Base-by-base conservation (phyloP, 805 yeast species). In the Tetrapisispora pingtungensis region DNA sequence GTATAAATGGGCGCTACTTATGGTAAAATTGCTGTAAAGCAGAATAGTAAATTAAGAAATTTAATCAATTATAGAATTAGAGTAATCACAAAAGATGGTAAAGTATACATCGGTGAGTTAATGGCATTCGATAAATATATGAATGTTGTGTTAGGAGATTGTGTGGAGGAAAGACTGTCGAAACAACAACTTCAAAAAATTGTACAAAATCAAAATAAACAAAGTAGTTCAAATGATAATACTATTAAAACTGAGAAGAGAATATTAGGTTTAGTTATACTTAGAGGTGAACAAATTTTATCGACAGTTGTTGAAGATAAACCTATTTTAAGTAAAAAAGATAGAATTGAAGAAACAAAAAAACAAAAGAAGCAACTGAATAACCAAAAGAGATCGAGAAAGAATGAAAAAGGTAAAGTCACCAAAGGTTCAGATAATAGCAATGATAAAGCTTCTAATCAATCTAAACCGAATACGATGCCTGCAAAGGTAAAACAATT, bases 91-190 rank as follows among this genome's bases (percentile, higher is more conserved):
- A 62, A 77, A n/a, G 97, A 90, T 64, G 81, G 83, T 5, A 73
- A 94, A 36, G 80, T 78, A 36, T 77, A 84, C 51, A 71, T 80
- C 7, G 98, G 98, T 1, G 80, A 79, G 49, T 71, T 90, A 43
- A 65, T 89, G 49, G 88, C 97, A 7, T 90, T 86, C 61, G 98
- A 93, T 62, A 81, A 81, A 58, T 84, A 82, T 59, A 80, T 89
- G 81, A 90, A 90, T 62, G 59, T 90, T 15, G 95, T 93, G 13
- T 67, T 90, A 28, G 74, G 84, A 12, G 93, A 89, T 50, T 77
- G 93, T 35, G 88, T 85, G 55, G 98, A 90, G 59, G 78, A 78
- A 55, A 72, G 97, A 51, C 64, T 80, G 10, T 79, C 95, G 4
- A 80, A 78, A 53, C 78, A 78, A 49, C 67, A 69, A 18, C 45